Evolutionary conservation across 179 eudicot genomes (phyloP), one percentile per base, ranked within the genome.

Genomic region (Silene noctiflora): DNA sequence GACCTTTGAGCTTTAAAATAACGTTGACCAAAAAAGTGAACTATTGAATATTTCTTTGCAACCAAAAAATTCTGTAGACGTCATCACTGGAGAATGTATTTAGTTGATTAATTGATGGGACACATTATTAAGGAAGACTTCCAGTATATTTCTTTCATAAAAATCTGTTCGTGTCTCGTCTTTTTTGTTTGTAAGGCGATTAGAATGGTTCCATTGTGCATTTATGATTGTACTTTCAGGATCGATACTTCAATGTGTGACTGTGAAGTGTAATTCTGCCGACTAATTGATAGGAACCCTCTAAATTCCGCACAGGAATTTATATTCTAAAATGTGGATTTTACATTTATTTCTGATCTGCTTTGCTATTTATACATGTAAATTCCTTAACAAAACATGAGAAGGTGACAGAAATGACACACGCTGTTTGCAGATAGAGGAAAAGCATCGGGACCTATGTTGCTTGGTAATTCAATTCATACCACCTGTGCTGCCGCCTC

Each of bases 361-460:
- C 44, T 13, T 7, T 16, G 39, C 42, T 0, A 1, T 67, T 11
- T 25, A 22, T 48, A 73, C 29, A 63, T 44, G 9, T 48, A 74
- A 48, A 21, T 6, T 53, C 62, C 25, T 7, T 27, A 69, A 68
- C 14, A 53, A 2, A 62, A 56, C 39, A 21, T 48, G 44, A 35
- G 4, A 60, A 19, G 68, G 24, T 17, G 68, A 56, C 73, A 21
- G 53, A 11, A 31, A 39, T 77, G 35, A 53, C 6, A 22, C 35
- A 6, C 58, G n/a, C 31, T 75, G 62, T 80, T 83, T 79, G 76
- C 94, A 94, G 98, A 91, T 94, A 68, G 98, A 94, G 80, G 97
- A 92, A 89, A 94, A 87, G 88, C 98, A 94, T 67, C 85, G 94
- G 83, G 96, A 94, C 65, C 91, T 94, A 17, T 94, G 97, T 67